Evolutionary conservation across 805 yeast species (phyloP).

Genomic region (Metschnikowia lachancei): DNA sequence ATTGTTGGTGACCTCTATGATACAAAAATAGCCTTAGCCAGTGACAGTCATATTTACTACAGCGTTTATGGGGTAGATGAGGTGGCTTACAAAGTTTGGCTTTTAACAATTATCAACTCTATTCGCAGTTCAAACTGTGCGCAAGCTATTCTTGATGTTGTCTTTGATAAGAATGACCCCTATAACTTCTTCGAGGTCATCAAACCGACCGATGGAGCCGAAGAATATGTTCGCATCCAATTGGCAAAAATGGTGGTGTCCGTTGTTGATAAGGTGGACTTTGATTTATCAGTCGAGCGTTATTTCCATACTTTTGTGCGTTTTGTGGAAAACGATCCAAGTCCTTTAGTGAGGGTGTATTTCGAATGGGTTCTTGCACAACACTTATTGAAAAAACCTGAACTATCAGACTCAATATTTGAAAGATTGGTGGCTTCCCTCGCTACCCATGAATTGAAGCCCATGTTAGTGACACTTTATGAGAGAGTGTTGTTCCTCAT

Average conservation of each 20-base stretch:
- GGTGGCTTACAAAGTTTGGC: constrained; percentile 47
- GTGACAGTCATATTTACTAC: constrained; percentile 35
- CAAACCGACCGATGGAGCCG: constrained; percentile 63
- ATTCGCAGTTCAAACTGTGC: constrained; percentile 29
- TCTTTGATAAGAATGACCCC: constrained; percentile 36
- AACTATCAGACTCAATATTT: constrained; percentile 20
- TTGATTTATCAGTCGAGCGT: constrained; percentile 2
- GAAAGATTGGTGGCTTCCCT: constrained; percentile 18
- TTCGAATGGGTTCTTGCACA: constrained; percentile 74
- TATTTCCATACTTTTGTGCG: constrained; percentile 36
- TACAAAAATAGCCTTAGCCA: constrained; percentile 30
- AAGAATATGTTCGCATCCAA: constrained; percentile 62
- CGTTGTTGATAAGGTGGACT: constrained; percentile 35
- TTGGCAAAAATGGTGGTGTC: constrained; percentile 53
- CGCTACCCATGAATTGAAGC: constrained; percentile 31
- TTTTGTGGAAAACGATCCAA: constrained; percentile 54
- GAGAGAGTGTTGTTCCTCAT: constrained; percentile 61
- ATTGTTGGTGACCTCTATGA: constrained; percentile 56
- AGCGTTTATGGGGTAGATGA: constrained; percentile 59
- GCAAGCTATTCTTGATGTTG: constrained; percentile 28
- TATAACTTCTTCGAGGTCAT: constrained; percentile 48
- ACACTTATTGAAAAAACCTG: constrained; percentile 31
- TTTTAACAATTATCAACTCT: constrained; percentile 47
- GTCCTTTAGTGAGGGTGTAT: constrained; percentile 73
- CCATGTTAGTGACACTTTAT: constrained; percentile 57